Percentiles rank a stretch among this genome's conserved stretches.
Evolutionary conservation across 176 grass and related monocot genomes (phyloP).

Genomic region (Phragmites australis): DNA sequence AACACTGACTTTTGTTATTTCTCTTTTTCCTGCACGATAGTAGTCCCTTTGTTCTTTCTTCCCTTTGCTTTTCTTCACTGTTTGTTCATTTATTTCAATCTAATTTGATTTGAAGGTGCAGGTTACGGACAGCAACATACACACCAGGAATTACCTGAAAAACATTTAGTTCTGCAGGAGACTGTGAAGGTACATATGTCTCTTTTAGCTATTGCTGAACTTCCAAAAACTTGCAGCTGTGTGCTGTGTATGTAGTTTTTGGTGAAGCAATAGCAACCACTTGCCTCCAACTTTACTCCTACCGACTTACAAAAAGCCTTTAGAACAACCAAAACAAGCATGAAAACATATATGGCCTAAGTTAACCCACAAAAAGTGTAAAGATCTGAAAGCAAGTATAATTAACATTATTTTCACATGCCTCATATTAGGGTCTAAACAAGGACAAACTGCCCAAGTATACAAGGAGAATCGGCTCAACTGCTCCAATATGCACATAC

Average conservation of each 20-base stretch:
- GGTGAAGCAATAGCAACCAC: background rate
- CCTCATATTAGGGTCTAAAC: constrained; percentile 45
- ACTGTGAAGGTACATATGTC: constrained; percentile 41
- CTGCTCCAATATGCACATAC: constrained; percentile 78
- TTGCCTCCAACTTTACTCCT: constrained; percentile 13
- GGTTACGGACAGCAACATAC: constrained; percentile 50
- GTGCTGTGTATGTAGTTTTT: background rate
- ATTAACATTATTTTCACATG: constrained; percentile 39
- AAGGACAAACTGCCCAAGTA: constrained; percentile 22
- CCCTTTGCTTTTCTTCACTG: constrained; percentile 11
- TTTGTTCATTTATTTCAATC: constrained; percentile 25
- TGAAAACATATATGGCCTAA: background rate
- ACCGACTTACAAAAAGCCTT: constrained; percentile 11
- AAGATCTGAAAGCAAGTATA: constrained; percentile 30
- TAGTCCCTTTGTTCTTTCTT: background rate
- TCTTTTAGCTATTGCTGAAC: too few relatives aligned
- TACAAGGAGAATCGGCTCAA: constrained; percentile 75
- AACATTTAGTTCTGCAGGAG: constrained; percentile 38
- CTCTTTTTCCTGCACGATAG: constrained; percentile 7
- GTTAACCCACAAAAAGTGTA: constrained; percentile 14
- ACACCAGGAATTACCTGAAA: constrained; percentile 28
- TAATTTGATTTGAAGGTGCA: constrained; percentile 32
- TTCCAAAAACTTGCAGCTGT: constrained; percentile 18
- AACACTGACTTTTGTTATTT: constrained; percentile 4
- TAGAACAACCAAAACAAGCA: constrained; percentile 2